Conservation (phyloP, 768 basidiomycete genomes). For the Pleurotus eryngii region DNA sequence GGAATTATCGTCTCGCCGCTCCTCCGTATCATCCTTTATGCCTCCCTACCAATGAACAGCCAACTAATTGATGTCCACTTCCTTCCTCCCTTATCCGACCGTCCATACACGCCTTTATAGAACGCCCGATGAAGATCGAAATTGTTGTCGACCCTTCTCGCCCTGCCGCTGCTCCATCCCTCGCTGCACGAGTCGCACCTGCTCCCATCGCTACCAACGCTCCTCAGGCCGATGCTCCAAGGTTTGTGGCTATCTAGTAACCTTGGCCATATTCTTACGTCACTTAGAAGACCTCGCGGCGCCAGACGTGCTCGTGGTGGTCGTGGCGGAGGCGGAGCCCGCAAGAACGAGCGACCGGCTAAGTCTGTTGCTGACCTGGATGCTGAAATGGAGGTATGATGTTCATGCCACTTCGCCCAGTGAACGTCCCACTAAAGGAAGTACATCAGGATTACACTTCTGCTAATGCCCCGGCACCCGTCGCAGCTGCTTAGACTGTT, state of each 20-base stretch:
- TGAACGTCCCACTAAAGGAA: conserved; percentile 1
- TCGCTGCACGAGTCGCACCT: conserved; percentile 77
- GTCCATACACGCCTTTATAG: conserved; percentile 44
- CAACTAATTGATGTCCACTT: conserved; percentile 39
- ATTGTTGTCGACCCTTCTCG: conserved; percentile 87
- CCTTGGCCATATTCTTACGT: conserved; percentile 18
- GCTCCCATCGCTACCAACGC: conserved; percentile 27
- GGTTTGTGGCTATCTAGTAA: conserved; percentile 9
- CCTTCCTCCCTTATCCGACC: conserved; percentile 36
- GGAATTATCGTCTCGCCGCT: conserved; percentile 24
- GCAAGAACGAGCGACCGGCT: conserved; percentile 58
- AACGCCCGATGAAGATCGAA: conserved; percentile 98
- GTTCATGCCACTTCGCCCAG: not conserved
- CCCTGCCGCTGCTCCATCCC: conserved; percentile 53
- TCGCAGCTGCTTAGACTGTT: conserved; percentile 19
- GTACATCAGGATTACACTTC: conserved; percentile 63
- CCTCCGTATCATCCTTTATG: conserved; percentile 41
- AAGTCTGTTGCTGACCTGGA: conserved; percentile 91
- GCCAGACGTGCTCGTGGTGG: conserved; percentile 34
- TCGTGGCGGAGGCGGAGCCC: conserved; percentile 31
- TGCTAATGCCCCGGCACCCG: conserved; percentile 47
- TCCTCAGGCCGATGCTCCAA: conserved; percentile 17
- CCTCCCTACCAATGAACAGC: conserved; percentile 37
- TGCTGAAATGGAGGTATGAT: conserved; percentile 92
- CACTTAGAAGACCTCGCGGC: conserved; percentile 43